These are phyloP conservation scores for Rugonectria rugulosa DNA, from an alignment of 2,329 filamentous ascomycete species.

Conservation along the genomic window DNA sequence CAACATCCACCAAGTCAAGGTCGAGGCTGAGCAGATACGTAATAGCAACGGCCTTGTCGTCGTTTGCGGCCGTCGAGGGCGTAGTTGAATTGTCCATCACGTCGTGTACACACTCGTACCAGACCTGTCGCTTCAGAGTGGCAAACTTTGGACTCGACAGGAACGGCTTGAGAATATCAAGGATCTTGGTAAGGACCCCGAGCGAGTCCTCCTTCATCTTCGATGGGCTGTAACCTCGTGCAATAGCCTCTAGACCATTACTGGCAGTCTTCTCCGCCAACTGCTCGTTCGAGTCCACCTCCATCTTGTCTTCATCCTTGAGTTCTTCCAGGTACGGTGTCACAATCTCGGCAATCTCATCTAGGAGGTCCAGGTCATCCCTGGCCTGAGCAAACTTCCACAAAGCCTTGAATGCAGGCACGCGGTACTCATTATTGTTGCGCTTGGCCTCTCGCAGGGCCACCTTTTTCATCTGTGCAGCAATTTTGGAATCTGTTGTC, in stretches of 20 bases:
- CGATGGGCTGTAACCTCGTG: constrained; percentile 56
- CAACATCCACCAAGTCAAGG: constrained; percentile 52
- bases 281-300: constrained; percentile 65
- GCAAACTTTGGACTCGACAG: constrained; percentile 49
- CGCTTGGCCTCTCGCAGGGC: constrained; percentile 87
- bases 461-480: constrained; percentile 79
- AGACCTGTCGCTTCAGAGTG: constrained; percentile 56
- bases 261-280: constrained; percentile 53
- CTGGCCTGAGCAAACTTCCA: constrained; percentile 75
- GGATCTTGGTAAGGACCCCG: constrained; percentile 49
- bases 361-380: constrained; percentile 73
- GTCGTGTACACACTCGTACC: constrained; percentile 59
- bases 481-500: constrained; percentile 58
- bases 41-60: constrained; percentile 34
- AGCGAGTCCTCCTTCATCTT: constrained; percentile 48
- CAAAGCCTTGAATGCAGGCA: constrained; percentile 75
- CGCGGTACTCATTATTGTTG: constrained; percentile 85
- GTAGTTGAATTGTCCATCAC: constrained; percentile 53
- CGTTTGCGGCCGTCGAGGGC: constrained; percentile 25
- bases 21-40: constrained; percentile 58
- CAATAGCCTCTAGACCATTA: constrained; percentile 59
- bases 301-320: constrained; percentile 70
- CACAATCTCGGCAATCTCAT: constrained; percentile 71
- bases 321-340: constrained; percentile 67
- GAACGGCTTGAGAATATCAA: constrained; percentile 50